Evolutionary conservation across 148 eudicot genomes (phyloP).

Genomic region (Dianthus caryophyllus): DNA sequence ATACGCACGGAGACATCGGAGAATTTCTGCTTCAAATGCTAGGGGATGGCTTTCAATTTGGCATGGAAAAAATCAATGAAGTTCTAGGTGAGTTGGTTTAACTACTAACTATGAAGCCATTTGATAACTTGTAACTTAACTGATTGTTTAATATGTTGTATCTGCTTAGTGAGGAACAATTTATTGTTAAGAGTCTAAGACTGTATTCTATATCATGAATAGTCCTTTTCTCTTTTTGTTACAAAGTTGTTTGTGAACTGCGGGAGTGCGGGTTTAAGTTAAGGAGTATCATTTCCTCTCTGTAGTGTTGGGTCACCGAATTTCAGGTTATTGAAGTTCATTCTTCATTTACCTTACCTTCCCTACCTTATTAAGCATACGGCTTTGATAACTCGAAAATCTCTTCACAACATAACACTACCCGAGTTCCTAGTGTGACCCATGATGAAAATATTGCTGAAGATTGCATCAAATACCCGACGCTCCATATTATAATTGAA

Average conservation of each 20-base stretch:
- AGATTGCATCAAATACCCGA: no score
- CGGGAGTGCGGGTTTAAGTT: background rate
- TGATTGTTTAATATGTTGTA: background rate
- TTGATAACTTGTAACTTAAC: background rate
- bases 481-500: no score
- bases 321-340: background rate
- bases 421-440: no score
- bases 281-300: background rate
- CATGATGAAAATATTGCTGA: no score
- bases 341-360: background rate
- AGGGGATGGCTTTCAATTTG: slow-evolving; percentile 69
- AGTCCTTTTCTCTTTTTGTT: background rate
- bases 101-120: background rate
- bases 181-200: background rate
- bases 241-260: background rate
- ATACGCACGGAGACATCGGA: slow-evolving; percentile 40
- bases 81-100: slow-evolving; percentile 52
- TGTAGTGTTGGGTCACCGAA: background rate
- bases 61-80: slow-evolving; percentile 46
- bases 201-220: background rate
- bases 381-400: no score
- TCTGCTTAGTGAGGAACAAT: slow-evolving; percentile 2
- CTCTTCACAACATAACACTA: no score
- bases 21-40: slow-evolving; percentile 67
- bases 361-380: no score